These are phyloP conservation scores for Cephalotrichum gorgonifer DNA, from an alignment of 2,329 filamentous ascomycete species.

Conservation along the genomic window DNA sequence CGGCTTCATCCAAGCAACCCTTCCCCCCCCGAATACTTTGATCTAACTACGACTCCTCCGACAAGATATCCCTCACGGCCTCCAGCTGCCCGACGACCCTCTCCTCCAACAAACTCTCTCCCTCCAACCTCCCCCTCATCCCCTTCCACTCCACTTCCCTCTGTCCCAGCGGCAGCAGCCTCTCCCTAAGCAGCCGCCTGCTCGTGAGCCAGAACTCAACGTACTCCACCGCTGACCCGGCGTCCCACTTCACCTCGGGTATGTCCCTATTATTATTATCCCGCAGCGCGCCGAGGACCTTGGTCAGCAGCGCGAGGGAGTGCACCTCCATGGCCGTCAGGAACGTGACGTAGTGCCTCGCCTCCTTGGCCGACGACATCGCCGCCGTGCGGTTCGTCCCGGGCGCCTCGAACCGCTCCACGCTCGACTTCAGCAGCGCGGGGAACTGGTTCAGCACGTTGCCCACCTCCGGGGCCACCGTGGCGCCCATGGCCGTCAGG, in stretches of 20 bases:
- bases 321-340: slow-evolving; percentile 68
- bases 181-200: slow-evolving; percentile 57
- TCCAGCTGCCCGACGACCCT: slow-evolving; percentile 63
- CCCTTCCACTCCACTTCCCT: slow-evolving; percentile 57
- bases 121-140: slow-evolving; percentile 24
- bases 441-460: slow-evolving; percentile 87
- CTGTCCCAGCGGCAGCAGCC: slow-evolving; percentile 62
- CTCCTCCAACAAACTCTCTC: slow-evolving; percentile 61
- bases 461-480: slow-evolving; percentile 74
- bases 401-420: slow-evolving; percentile 58
- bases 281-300: slow-evolving; percentile 58
- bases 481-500: slow-evolving; percentile 67
- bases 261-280: slow-evolving; percentile 62
- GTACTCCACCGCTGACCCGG: slow-evolving; percentile 62
- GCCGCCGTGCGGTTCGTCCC: slow-evolving; percentile 41
- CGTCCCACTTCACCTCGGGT: slow-evolving; percentile 65
- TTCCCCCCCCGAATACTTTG: background rate
- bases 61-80: slow-evolving; percentile 44
- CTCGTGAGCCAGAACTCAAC: slow-evolving; percentile 72
- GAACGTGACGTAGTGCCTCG: slow-evolving; percentile 60
- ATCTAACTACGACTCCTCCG: slow-evolving; percentile 26
- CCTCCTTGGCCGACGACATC: slow-evolving; percentile 23
- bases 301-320: slow-evolving; percentile 64
- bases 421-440: slow-evolving; percentile 61
- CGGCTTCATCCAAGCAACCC: too few relatives aligned